A percentile compares a stretch with the other conserved stretches of the same genome.
Conservation (phyloP, 768 basidiomycete genomes). For the Strobilomyces echinocephalus region DNA sequence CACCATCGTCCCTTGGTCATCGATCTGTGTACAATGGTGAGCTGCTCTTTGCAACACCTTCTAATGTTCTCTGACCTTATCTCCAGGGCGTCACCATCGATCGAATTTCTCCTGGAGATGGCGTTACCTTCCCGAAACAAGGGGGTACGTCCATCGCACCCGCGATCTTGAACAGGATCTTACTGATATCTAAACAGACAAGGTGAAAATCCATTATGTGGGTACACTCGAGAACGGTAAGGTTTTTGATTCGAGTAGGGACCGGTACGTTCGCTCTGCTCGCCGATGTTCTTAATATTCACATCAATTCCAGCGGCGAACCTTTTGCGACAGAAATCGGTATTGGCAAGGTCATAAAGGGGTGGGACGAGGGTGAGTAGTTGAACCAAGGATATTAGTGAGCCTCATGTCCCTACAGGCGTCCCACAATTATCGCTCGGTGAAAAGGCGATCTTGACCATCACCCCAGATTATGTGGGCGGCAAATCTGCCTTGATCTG, state of each 20-base stretch:
- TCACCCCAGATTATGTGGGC: conserved; percentile 76
- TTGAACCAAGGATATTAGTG: not conserved
- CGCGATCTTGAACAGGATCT: conserved; percentile 13
- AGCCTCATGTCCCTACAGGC: conserved; percentile 37
- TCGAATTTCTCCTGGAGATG: conserved; percentile 55
- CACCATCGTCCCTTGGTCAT: conserved; percentile 25
- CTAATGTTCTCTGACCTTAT: not conserved
- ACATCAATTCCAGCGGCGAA: conserved; percentile 36
- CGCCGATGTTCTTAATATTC: conserved; percentile 1
- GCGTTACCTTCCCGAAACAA: conserved; percentile 55
- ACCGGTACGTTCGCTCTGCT: conserved; percentile 46
- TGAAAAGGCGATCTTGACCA: conserved; percentile 62
- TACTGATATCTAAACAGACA: conserved; percentile 44
- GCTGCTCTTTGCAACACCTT: conserved; percentile 5
- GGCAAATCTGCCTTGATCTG: conserved; percentile 1
- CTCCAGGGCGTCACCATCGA: conserved; percentile 65
- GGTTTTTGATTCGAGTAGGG: conserved; percentile 72
- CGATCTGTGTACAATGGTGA: conserved; percentile 32
- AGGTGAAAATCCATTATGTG: conserved; percentile 72
- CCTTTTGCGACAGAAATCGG: conserved; percentile 75
- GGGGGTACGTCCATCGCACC: conserved; percentile 51
- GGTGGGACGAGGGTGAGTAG: conserved; percentile 82
- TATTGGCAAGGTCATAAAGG: conserved; percentile 77
- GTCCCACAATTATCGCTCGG: conserved; percentile 75
- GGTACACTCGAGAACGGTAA: conserved; percentile 63